These are phyloP conservation scores for Dacryopinax primogenitus DNA, from an alignment of 768 basidiomycete genomes.

Conservation along the genomic window DNA sequence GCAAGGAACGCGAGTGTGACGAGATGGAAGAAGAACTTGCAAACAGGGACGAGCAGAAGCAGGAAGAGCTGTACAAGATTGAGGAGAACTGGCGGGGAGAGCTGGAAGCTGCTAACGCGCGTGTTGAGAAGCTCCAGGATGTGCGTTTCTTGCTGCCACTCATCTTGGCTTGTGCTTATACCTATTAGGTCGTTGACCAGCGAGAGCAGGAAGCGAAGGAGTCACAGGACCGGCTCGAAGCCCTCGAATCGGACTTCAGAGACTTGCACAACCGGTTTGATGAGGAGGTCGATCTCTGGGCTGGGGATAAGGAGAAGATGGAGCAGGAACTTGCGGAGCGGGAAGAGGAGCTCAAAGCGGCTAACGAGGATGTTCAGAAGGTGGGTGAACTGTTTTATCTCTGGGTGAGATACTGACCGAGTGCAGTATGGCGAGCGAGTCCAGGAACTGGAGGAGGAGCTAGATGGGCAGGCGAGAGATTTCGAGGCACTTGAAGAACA, in stretches of 20 bases:
- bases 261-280: constrained; percentile 66
- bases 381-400: constrained; percentile 27
- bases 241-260: constrained; percentile 57
- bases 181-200: constrained; percentile 35
- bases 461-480: constrained; percentile 55
- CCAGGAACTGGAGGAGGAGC: constrained; percentile 76
- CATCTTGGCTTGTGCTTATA: constrained; percentile 8
- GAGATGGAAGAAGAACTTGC: constrained; percentile 60
- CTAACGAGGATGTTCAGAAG: constrained; percentile 66
- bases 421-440: constrained; percentile 46
- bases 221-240: constrained; percentile 56
- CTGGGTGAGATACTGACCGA: not conserved
- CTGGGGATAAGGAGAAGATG: constrained; percentile 35
- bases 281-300: constrained; percentile 39
- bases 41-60: constrained; percentile 16
- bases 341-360: constrained; percentile 58
- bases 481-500: constrained; percentile 28
- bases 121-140: constrained; percentile 67
- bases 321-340: constrained; percentile 68
- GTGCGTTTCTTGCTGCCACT: constrained; percentile 29
- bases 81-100: constrained; percentile 83
- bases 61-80: constrained; percentile 31
- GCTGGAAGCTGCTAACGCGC: constrained; percentile 63
- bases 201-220: constrained; percentile 68
- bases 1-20: constrained; percentile 60